Evolutionary conservation across 495 filamentous ascomycete genomes (phyloP), one percentile per base, ranked within the genome.

Genomic region (Hypoxylon lenormandii): DNA sequence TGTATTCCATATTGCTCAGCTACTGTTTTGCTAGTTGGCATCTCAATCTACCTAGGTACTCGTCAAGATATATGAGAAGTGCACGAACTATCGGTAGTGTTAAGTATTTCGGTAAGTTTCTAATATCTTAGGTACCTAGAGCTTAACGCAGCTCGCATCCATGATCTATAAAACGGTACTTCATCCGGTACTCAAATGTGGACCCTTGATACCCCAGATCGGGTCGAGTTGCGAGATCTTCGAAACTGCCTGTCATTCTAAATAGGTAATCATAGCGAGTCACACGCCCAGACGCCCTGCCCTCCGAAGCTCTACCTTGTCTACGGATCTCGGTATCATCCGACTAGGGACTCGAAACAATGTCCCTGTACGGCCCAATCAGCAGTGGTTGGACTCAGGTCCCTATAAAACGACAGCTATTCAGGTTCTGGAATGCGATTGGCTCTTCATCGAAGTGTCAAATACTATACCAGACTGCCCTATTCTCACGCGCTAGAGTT

Each of bases 221-320:
- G 30, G 30, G 30, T 33, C 6, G 6, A 11, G 30, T 5, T 8
- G 10, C 30, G 30, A 33, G 30, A 33, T 33, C 30, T 33, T 33
- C 30, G 30, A 33, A 33, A 33, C 30, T 3, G 6, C 30, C 10
- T 33, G 30, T 33, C 30, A 8, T 33, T 54, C 54, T 23, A 56
- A 59, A 70, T 49, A 48, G 60, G 67, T 11, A 70, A 66, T 30
- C 15, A n/a, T 70, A 45, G 22, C 61, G 67, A 70, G 61, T 43
- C 19, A 50, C 15, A 52, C 48, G 15, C 26, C 36, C 19, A 50
- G 12, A 52, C 48, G 15, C 26, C 36, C 33, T 18, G 1, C 2
- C 62, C 48, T 22, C 21, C 15, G 52, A 28, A 22, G 54, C n/a
- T 43, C 22, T 16, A 6, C 46, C 26, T 21, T 18, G 42, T 45